A percentile compares a stretch with the other conserved stretches of the same genome.
Conservation (phyloP, 2,329 filamentous ascomycete species). For the Lachnellula subtilissima region DNA sequence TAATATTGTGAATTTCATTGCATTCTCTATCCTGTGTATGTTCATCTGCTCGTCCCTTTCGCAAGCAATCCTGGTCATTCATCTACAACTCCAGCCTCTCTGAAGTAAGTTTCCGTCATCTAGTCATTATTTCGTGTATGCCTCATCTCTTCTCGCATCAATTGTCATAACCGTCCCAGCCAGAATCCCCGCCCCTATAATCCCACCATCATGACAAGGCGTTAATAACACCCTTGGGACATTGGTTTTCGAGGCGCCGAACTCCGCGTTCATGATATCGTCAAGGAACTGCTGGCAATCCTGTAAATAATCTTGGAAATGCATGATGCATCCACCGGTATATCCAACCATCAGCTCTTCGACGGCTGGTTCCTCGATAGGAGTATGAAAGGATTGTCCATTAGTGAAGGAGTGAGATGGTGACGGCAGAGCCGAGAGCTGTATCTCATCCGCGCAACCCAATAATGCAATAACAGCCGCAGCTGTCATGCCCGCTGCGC, state of each 20-base stretch:
- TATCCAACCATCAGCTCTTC: constrained; percentile 72
- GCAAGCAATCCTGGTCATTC: neutral
- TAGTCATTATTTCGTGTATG: neutral
- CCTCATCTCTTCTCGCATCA: neutral
- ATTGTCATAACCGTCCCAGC: constrained; percentile 35
- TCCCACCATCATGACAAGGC: constrained; percentile 57
- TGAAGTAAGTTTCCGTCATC: neutral
- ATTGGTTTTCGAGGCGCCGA: constrained; percentile 21
- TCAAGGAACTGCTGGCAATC: constrained; percentile 69
- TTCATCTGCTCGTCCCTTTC: neutral
- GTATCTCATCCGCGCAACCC: constrained; percentile 63
- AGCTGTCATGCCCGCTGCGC: constrained; percentile 70
- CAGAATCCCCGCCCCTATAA: constrained; percentile 57
- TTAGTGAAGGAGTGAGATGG: constrained; percentile 14
- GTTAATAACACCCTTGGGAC: constrained; percentile 43
- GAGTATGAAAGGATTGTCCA: neutral
- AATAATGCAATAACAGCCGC: constrained; percentile 68
- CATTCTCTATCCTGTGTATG: neutral
- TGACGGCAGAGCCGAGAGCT: constrained; percentile 22
- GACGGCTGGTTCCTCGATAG: constrained; percentile 24
- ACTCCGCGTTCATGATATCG: constrained; percentile 41
- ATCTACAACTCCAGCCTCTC: neutral
- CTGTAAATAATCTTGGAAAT: constrained; percentile 68
- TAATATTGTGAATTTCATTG: neutral
- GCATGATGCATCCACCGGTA: constrained; percentile 74